Percentiles rank a stretch among this genome's conserved stretches.
phyloP scores from a whole-genome alignment of 1,139 yeast species.

The Kluyveromyces sp. region DNA sequence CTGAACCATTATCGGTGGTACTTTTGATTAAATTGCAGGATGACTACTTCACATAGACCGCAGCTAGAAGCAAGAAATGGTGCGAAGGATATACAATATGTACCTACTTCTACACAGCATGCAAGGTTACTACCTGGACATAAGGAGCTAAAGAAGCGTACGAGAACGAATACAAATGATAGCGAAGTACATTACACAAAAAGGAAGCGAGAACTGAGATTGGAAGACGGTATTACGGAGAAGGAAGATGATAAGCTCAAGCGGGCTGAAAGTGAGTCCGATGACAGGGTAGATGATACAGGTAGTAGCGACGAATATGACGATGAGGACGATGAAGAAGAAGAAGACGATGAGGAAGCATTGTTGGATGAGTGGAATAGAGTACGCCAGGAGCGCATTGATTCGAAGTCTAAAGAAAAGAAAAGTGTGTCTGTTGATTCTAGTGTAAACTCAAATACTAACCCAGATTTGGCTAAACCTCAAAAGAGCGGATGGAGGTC shows the following conservation, averaged over 20 bases:
- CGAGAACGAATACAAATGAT: no score
- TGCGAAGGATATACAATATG: constrained; percentile 39
- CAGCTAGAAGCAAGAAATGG: constrained; percentile 85
- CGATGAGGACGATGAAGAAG: constrained; percentile 13
- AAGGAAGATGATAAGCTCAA: constrained; percentile 11
- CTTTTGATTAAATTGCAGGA: constrained; percentile 19
- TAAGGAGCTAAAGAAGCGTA: constrained; percentile 43
- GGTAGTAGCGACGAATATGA: constrained; percentile 17
- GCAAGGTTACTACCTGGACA: constrained; percentile 68
- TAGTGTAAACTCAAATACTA: constrained; percentile 18
- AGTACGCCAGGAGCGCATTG: constrained; percentile 40
- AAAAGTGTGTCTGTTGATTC: constrained; percentile 13
- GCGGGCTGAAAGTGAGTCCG: neutral
- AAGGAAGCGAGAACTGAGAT: constrained; percentile 17
- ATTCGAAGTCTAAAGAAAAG: constrained; percentile 27
- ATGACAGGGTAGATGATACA: constrained; percentile 8
- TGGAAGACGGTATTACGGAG: constrained; percentile 13
- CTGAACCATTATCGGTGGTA: neutral
- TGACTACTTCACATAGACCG: constrained; percentile 90
- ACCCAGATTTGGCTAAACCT: constrained; percentile 36
- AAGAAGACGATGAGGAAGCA: constrained; percentile 12
- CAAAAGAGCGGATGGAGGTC: constrained; percentile 45
- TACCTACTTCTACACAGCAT: constrained; percentile 46
- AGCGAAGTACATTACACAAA: constrained; percentile 5
- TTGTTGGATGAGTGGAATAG: constrained; percentile 42